Evolutionary conservation across 108 stramenopile species (phyloP), one percentile per base, ranked within the genome.

Genomic region (Skeletonema menzelii): DNA sequence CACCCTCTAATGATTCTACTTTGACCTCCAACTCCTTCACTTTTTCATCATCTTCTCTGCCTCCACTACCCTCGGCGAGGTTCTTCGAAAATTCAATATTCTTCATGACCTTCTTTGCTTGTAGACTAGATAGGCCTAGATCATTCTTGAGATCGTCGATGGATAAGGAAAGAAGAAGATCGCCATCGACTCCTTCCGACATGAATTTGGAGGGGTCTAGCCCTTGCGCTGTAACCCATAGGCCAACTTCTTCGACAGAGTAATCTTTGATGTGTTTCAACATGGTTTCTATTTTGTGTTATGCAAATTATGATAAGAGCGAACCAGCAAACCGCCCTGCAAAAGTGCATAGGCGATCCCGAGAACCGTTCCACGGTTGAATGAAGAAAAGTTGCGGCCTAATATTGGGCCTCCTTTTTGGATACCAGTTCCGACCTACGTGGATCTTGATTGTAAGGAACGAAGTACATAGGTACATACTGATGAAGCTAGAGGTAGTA

Each of bases 61-160:
- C 56, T 30, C 34, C 62, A 12, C n/a, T 4, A 32, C 3, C 59
- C 4, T 17, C 46, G 5, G 28, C 59, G 12, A 69, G 15, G 35
- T 15, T 27, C 47, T 71, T 58, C 13, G 66, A 57, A 56, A 76
- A 76, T 37, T 69, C 75, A 32, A 81, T 63, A 34, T 76, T 73
- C 58, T 65, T 71, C 70, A 73, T 24, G 11, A 81, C 15, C 65
- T 82, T 82, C 65, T 77, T 77, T 8, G 67, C 35, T 56, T 82
- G 81, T n/a, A 82, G 53, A 62, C 47, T 28, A 12, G 81, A 72
- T 3, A 82, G 76, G 28, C 67, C 67, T 14, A 82, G 76, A 46
- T 82, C 81, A 17, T 56, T 67, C 70, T 73, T 66, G 5, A 82
- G 37, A 7, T 82, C 81, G n/a, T 82, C 71, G n/a, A 14, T 59